These are phyloP conservation scores for Botrytis tulipae DNA, from an alignment of 2,329 filamentous ascomycete genomes.

Conservation along the genomic window DNA sequence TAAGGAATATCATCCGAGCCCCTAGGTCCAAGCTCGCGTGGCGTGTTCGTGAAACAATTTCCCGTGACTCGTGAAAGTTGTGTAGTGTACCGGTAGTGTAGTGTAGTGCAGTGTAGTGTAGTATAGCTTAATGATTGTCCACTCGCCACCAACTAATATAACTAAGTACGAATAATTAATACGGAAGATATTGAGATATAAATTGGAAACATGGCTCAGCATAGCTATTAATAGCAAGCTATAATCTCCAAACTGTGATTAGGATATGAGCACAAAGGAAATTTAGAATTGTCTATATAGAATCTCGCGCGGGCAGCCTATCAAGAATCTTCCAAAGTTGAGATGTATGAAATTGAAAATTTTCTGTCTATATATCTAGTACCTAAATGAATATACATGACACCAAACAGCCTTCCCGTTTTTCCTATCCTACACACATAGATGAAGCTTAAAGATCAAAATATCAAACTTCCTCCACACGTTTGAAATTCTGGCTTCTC, in stretches of 20 bases:
- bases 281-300: not conserved
- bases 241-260: not conserved
- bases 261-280: not conserved
- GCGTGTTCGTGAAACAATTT: not conserved
- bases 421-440: not conserved
- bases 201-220: not conserved
- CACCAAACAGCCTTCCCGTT: not conserved
- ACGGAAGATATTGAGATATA: not conserved
- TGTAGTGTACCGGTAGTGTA: too few species aligned
- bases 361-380: not conserved
- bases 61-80: not conserved
- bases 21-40: not conserved
- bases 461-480: not conserved
- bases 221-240: not conserved
- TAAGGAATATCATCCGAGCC: not conserved
- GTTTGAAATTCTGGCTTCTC: not conserved
- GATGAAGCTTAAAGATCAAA: not conserved
- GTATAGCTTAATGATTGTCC: not conserved
- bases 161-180: not conserved
- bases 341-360: not conserved
- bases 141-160: not conserved
- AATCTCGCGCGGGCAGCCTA: not conserved
- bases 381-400: not conserved
- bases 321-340: not conserved
- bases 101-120: too few species aligned